Evolutionary conservation across 495 filamentous ascomycete genomes (phyloP), one percentile per base, ranked within the genome.

Genomic region (Astrocystis sublimbata): DNA sequence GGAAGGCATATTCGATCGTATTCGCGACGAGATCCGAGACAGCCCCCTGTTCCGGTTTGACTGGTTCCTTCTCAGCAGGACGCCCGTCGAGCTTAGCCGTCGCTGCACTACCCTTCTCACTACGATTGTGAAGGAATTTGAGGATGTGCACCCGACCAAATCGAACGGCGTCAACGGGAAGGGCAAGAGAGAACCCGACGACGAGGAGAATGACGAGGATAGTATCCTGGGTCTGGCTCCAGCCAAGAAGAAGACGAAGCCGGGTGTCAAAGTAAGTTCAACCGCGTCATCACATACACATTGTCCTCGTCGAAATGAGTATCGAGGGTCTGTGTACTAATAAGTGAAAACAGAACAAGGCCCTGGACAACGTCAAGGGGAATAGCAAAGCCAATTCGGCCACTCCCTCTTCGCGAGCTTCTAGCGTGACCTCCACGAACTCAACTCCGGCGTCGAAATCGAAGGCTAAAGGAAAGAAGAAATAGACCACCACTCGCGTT

Each of bases 51-150:
- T 99, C 82, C 86, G 96, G 28, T 99, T 99, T 64, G 96, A 99
- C 67, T 99, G 96, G 96, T 99, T 98, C 78, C 96, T 98, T 81
- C 81, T 99, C 28, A 93, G 90, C 68, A 84, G 96, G 13, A 99
- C 96, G 2, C 92, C 96, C 2, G 84, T 92, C 24, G 96, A 99
- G 76, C 89, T 99, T 65, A 85, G 90, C 59, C 87, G 96, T 61
- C 83, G 96, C 38, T 98, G 94, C 77, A 93, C 91, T 43, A 99
- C 96, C 2, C 83, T 99, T 36, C 84, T 99, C 60, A 93, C 92
- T 57, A 96, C 96, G 2, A 89, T 99, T 24, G 88, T 92, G 33
- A 86, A 93, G 71, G 96, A 99, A 75, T 96, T 97, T 73, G 93
- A 97, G 71, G 81, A 87, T 50, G 70, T 68, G 24, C 75, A 76